These are phyloP conservation scores for Canavalia gladiata DNA, from an alignment of 306 rosid species.

Conservation along the genomic window DNA sequence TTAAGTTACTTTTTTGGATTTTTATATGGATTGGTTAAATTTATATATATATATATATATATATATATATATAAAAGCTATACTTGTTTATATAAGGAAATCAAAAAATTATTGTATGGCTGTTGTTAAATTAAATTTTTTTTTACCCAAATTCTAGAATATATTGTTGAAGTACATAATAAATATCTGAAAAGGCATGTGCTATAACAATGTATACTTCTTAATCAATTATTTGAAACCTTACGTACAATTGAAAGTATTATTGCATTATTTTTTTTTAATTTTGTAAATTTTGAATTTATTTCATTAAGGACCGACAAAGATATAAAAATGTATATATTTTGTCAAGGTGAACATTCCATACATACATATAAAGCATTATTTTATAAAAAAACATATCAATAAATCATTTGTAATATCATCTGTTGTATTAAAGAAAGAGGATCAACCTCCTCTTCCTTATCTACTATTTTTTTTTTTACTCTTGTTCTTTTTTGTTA, in stretches of 20 bases:
- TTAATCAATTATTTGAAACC: slow-evolving; percentile 40
- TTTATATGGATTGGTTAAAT: not conserved
- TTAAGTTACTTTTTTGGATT: not conserved
- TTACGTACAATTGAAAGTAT: slow-evolving; percentile 92
- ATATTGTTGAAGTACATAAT: slow-evolving; percentile 8
- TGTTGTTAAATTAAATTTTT: not conserved
- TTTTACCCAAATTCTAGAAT: not conserved
- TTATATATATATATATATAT: not conserved
- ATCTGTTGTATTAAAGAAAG: slow-evolving; percentile 75
- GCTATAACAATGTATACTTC: slow-evolving; percentile 5
- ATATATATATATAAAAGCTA: not conserved
- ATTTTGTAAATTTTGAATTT: slow-evolving; percentile 71
- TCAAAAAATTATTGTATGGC: not conserved
- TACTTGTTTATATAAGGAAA: not conserved
- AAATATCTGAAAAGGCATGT: slow-evolving; percentile 1
- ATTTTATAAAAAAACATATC: slow-evolving; percentile 54
- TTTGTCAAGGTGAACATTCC: slow-evolving; percentile 20
- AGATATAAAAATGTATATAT: not conserved
- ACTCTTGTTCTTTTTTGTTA: slow-evolving; percentile 31
- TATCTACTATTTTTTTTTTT: slow-evolving; percentile 57
- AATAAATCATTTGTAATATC: slow-evolving; percentile 63
- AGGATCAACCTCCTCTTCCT: slow-evolving; percentile 65
- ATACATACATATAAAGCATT: not conserved
- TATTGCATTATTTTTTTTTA: slow-evolving; percentile 85
- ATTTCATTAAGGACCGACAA: slow-evolving; percentile 79